phyloP scores from a whole-genome alignment of 139 green algal species.

The Chlorella sp. region DNA sequence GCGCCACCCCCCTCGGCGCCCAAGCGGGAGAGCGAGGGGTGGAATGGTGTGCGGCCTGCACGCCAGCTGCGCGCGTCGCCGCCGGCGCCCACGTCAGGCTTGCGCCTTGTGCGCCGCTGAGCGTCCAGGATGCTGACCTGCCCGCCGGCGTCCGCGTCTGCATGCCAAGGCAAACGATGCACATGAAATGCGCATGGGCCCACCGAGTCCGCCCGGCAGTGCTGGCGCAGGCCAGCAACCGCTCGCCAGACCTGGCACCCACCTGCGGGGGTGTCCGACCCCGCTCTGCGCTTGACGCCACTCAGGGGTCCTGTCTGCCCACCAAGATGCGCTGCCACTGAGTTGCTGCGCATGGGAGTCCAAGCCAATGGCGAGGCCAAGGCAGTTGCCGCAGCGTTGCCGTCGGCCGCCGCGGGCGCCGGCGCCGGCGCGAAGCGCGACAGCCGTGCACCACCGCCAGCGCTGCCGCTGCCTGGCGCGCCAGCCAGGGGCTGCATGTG shows the following conservation, averaged over 20 bases:
- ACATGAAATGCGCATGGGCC: neutral
- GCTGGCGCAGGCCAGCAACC: neutral
- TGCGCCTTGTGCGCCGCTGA: slow-evolving; percentile 29
- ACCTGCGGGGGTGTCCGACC: slow-evolving; percentile 9
- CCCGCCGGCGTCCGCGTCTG: neutral
- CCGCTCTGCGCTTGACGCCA: slow-evolving; percentile 33
- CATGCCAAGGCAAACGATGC: neutral
- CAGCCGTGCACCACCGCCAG: neutral
- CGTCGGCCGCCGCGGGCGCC: neutral
- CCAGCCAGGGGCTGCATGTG: slow-evolving; percentile 20
- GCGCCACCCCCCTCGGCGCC: neutral
- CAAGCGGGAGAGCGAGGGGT: slow-evolving; percentile 8
- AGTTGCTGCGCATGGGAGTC: slow-evolving; percentile 38
- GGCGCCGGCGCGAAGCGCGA: slow-evolving; percentile 5
- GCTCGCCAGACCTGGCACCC: neutral
- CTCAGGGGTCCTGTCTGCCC: neutral
- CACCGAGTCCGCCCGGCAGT: neutral
- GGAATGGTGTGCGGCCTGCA: slow-evolving; percentile 38
- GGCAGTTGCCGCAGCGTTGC: neutral
- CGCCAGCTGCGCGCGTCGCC: slow-evolving; percentile 29
- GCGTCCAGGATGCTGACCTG: slow-evolving; percentile 42
- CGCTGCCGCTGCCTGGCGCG: neutral
- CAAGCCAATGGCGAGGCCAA: slow-evolving; percentile 31
- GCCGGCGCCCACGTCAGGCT: neutral
- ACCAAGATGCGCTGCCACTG: neutral